These are phyloP conservation scores for Peribolospora baueri DNA, from an alignment of 768 basidiomycete species.

Conservation along the genomic window DNA sequence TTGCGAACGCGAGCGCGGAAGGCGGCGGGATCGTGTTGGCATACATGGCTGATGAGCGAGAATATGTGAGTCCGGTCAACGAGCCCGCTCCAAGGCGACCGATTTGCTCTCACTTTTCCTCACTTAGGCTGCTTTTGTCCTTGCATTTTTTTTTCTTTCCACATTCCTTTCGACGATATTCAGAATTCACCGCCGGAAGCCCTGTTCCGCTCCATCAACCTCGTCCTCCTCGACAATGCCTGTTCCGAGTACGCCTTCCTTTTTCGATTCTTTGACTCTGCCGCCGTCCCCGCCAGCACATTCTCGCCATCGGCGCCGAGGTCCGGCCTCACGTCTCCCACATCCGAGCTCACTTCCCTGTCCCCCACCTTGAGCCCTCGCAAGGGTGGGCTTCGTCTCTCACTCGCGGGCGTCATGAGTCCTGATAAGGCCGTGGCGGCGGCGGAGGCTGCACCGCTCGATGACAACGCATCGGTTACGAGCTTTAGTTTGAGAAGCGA, in stretches of 20 bases:
- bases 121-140: slow-evolving; percentile 3
- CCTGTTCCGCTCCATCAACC: slow-evolving; percentile 53
- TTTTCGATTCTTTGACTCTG: slow-evolving; percentile 45
- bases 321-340: neutral
- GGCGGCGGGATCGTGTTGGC: slow-evolving; percentile 58
- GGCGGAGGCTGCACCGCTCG: neutral
- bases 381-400: neutral
- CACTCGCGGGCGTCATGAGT: neutral
- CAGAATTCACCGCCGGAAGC: slow-evolving; percentile 68
- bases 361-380: neutral
- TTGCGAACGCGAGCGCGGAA: slow-evolving; percentile 36
- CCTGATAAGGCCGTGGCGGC: neutral
- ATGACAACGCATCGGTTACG: neutral
- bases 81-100: neutral
- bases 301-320: neutral
- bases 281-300: slow-evolving; percentile 2
- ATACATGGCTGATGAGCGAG: slow-evolving; percentile 72
- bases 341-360: neutral
- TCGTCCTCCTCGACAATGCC: slow-evolving; percentile 87
- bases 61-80: slow-evolving; percentile 36
- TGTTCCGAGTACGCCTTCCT: slow-evolving; percentile 78
- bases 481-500: neutral
- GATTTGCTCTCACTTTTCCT: slow-evolving; percentile 1
- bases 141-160: neutral
- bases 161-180: neutral